Base-by-base conservation (phyloP, 495 filamentous ascomycete species). In the Pyrenopolyporus hunteri region DNA sequence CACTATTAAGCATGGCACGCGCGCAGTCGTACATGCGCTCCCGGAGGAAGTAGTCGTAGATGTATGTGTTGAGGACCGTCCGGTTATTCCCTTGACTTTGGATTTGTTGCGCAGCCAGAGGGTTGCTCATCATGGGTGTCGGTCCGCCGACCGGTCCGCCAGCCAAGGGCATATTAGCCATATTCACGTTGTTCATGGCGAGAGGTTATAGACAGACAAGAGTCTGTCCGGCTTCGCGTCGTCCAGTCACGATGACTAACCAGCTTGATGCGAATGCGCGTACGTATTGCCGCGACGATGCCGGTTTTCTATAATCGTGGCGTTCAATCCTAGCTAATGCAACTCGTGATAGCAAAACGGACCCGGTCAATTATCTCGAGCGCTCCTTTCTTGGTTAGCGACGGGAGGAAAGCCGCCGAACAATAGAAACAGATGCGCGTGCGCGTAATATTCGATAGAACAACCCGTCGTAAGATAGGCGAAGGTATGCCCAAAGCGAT, bases 31-130 rank as follows among this genome's bases (percentile, higher is more conserved):
- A 87, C 80, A 95, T 88, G 47, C 83, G 82, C 72, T 90, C 88
- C 68, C 88, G 89, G 32, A 96, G 74, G 53, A 98, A 92, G 72
- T 98, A 97, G 66, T 97, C 92, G 79, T 98, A 98, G 57, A 98
- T 98, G 71, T 93, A 96, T 2, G 92, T 96, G 76, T 98, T 95
- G 23, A 98, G 85, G 4, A 80, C 58, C 1, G 75, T 71, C 44
- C 77, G 73, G 35, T 73, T 79, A 36, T 74, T 72, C 39, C 78
- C 73, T 54, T 67, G 71, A 23, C 67, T 70, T 19, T 68, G 70
- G 3, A 74, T 69, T 64, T 67, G 71, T 50, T 76, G 74, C 17
- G 74, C 73, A 10, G 61, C 68, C 11, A 80, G 48, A 7, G 68
- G 84, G 68, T 87, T 90, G 70, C 85, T 87, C 78, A 89, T 88